Base-by-base conservation (phyloP, 305 asterid species). In the Fraxinus floribunda region DNA sequence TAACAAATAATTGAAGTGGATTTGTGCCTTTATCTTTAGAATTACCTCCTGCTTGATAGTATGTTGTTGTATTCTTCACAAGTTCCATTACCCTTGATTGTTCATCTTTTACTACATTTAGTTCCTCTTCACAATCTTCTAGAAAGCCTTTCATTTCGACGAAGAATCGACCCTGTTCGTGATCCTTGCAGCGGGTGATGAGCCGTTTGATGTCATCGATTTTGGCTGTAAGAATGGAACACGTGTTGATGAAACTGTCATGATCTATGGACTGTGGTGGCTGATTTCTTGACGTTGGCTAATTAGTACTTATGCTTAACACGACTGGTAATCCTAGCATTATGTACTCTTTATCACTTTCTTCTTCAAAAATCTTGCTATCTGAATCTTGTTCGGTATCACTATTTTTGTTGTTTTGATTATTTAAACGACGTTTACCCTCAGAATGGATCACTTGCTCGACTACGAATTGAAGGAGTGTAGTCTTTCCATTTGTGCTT, bases 401-500 rank as follows among this genome's bases (percentile, higher is more conserved):
- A 1, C 71, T 82, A 20, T 52, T 29, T 66, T 16, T 77, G 71
- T 7, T 30, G 62, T 80, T 80, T 72, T 46, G 84, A 62, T 85
- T 81, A 68, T 36, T 85, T 41, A 70, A 52, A 7, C 83, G 62
- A 0, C 89, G 92, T 85, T 88, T 89, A 55, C 97, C 98, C 86
- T 94, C 95, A 3, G 97, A 88, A 3, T 86, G 85, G 15, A 86
- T 83, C n/a, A 94, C 96, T 84, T 93, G 98, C 62, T 94, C 97
- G 7, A 93, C 94, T 0, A 93, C 97, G 44, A 94, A 93, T 71
- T 92, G 90, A 78, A 93, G 98, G 41, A 94, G 94, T 82, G 93
- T 92, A 22, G 92, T 92, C 84, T 90, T 90, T 29, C 97, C 94
- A 29, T 94, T 89, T 0, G 92, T 92, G 87, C 95, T 93, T 80